A percentile compares a stretch with the other conserved stretches of the same genome.
Conservation (phyloP, 306 rosid species). For the Lathyrus sativus region DNA sequence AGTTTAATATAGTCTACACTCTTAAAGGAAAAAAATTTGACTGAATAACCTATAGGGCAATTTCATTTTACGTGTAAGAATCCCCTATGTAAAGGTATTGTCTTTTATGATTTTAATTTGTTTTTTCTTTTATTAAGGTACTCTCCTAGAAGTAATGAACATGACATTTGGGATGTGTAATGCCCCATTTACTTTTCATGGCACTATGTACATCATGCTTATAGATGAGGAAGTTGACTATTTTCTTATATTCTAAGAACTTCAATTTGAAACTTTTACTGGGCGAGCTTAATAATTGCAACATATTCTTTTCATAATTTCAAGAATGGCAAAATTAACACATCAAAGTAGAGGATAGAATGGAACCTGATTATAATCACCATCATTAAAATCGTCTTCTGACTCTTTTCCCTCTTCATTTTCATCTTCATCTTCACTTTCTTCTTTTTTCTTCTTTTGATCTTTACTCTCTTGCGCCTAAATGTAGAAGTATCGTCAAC, state of each 20-base stretch:
- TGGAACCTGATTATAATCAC: constrained; percentile 61
- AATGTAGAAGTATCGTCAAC: constrained; percentile 32
- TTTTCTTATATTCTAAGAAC: constrained; percentile 1
- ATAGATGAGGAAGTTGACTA: not conserved
- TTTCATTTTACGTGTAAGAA: no score
- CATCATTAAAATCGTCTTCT: constrained; percentile 46
- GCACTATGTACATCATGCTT: not conserved
- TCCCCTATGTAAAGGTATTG: not conserved
- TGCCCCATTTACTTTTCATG: not conserved
- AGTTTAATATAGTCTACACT: no score
- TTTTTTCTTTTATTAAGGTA: no score
- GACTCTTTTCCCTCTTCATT: constrained; percentile 31
- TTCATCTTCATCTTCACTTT: constrained; percentile 55
- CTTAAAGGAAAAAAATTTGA: no score
- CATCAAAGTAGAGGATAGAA: constrained; percentile 19
- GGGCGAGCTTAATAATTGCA: constrained; percentile 6
- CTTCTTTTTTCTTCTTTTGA: constrained; percentile 47
- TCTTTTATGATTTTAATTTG: not conserved
- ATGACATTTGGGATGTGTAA: not conserved
- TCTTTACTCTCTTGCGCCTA: constrained; percentile 41
- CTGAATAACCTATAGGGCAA: not conserved
- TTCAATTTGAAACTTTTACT: constrained; percentile 7
- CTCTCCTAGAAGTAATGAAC: not conserved
- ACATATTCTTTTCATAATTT: constrained; percentile 5
- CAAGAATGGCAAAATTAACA: constrained; percentile 25